phyloP scores from a whole-genome alignment of 225 moss, liverwort and hornwort genomes.

The Physcomitrellopsis africana region DNA sequence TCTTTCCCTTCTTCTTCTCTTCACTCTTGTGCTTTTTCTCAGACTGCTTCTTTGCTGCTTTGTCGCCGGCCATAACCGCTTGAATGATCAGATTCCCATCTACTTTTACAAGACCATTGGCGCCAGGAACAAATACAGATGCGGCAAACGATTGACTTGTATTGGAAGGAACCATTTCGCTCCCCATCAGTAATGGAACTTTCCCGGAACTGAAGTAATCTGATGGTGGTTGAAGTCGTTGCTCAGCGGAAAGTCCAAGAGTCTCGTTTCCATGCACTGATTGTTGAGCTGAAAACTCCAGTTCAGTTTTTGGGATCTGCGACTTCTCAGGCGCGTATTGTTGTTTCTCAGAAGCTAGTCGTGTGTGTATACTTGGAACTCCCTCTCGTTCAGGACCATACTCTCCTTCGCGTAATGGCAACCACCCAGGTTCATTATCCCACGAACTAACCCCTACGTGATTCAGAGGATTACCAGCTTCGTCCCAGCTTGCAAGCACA shows the following conservation, averaged over 20 bases:
- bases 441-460: conserved; percentile 23
- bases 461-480: conserved; percentile 32
- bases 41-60: conserved; percentile 45
- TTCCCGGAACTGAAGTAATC: conserved; percentile 34
- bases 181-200: conserved; percentile 27
- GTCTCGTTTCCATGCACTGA: conserved; percentile 27
- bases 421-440: conserved; percentile 38
- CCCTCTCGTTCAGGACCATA: conserved; percentile 59
- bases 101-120: conserved; percentile 62
- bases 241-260: conserved; percentile 19
- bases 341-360: not conserved
- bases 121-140: conserved; percentile 54
- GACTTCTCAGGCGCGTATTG: conserved; percentile 9
- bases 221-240: conserved; percentile 14
- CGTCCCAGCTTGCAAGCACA: conserved; percentile 52
- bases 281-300: conserved; percentile 24
- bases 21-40: conserved; percentile 34
- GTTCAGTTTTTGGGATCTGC: conserved; percentile 4
- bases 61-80: conserved; percentile 60
- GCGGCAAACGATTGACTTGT: conserved; percentile 57
- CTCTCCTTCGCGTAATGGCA: conserved; percentile 45
- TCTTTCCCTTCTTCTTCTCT: conserved; percentile 35
- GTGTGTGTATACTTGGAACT: conserved; percentile 38
- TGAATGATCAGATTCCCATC: conserved; percentile 73
- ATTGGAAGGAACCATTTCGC: conserved; percentile 44